These are phyloP conservation scores for Poronia punctata DNA, from an alignment of 495 filamentous ascomycete genomes.

Conservation along the genomic window DNA sequence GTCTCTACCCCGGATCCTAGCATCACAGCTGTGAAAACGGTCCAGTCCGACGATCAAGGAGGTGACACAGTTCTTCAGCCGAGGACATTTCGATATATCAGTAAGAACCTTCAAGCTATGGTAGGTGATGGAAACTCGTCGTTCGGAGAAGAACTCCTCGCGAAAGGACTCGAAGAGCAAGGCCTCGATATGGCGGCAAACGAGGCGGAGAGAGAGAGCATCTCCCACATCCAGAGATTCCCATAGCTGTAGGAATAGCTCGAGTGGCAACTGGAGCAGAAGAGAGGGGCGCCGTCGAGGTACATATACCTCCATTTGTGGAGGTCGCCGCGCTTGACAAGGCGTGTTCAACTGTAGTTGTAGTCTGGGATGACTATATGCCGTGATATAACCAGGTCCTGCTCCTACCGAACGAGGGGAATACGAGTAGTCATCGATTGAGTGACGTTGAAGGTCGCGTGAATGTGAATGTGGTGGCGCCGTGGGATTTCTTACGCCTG, in stretches of 20 bases:
- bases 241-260: background rate
- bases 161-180: constrained; percentile 30
- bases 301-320: background rate
- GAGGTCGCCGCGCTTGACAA: constrained; percentile 14
- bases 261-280: background rate
- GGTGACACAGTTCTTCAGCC: constrained; percentile 23
- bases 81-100: constrained; percentile 21
- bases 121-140: constrained; percentile 37
- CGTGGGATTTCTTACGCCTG: no score
- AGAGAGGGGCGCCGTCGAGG: background rate
- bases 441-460: no score
- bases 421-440: no score
- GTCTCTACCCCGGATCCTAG: constrained; percentile 2
- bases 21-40: constrained; percentile 16
- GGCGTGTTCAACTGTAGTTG: background rate
- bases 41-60: constrained; percentile 21
- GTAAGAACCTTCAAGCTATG: constrained; percentile 17
- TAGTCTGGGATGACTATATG: no score
- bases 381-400: no score
- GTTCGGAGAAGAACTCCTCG: constrained; percentile 36
- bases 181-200: constrained; percentile 31
- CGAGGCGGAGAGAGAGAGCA: constrained; percentile 25
- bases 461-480: no score
- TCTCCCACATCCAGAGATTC: constrained; percentile 9
- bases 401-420: no score